Evolutionary conservation across 192 early-diverging fungal genomes (phyloP).

Genomic region (Cetraspora pellucida): DNA sequence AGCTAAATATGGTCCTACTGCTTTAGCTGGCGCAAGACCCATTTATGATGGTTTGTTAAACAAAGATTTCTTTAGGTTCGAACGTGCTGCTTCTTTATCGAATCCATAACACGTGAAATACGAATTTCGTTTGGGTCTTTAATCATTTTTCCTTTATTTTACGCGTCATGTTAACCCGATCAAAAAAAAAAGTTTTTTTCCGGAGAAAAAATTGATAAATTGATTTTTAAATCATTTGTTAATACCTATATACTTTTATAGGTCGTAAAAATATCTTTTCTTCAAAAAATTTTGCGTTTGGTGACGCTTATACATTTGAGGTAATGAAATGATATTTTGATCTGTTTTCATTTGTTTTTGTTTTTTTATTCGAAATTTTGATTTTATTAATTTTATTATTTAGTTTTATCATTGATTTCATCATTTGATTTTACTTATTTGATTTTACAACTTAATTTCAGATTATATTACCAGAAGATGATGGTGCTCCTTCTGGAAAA

Average conservation of each 20-base stretch:
- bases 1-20: slow-evolving; percentile 47
- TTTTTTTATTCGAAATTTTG: background rate
- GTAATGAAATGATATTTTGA: slow-evolving; percentile 30
- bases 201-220: too few relatives aligned
- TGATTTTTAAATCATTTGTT: too few relatives aligned
- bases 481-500: slow-evolving; percentile 32
- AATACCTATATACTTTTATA: background rate
- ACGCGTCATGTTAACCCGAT: too few relatives aligned
- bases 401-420: too few relatives aligned
- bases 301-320: slow-evolving; percentile 60
- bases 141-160: too few relatives aligned
- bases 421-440: too few relatives aligned
- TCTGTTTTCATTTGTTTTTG: background rate
- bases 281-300: slow-evolving; percentile 56
- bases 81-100: too few relatives aligned
- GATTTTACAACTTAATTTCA: slow-evolving; percentile 28
- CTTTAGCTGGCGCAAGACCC: slow-evolving; percentile 59
- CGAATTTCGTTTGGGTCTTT: too few relatives aligned
- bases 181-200: background rate
- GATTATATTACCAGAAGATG: slow-evolving; percentile 47
- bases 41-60: slow-evolving; percentile 72
- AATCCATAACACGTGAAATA: too few relatives aligned
- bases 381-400: background rate
- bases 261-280: slow-evolving; percentile 80
- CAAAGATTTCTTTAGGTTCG: too few relatives aligned